These are phyloP conservation scores for Fusarium devonianum DNA, from an alignment of 2,329 filamentous ascomycete species.

Conservation along the genomic window DNA sequence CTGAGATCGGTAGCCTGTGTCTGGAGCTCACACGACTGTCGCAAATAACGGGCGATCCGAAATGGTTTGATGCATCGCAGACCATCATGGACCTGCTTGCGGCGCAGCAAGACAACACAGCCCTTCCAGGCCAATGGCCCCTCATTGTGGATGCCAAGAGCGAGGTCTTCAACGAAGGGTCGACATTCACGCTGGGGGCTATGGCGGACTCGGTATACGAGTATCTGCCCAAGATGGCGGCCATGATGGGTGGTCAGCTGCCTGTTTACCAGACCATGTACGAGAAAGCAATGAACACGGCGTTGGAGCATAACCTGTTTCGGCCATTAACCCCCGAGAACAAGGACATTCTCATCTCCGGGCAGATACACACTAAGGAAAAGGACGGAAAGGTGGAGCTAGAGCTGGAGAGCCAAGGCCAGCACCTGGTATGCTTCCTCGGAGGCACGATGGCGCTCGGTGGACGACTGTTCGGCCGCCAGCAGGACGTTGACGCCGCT, in stretches of 20 bases:
- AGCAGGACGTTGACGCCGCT: conserved; percentile 53
- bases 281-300: conserved; percentile 61
- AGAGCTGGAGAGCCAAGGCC: conserved; percentile 45
- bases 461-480: conserved; percentile 51
- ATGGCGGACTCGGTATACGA: conserved; percentile 71
- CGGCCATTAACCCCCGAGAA: conserved; percentile 65
- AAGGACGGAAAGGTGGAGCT: conserved; percentile 45
- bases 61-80: conserved; percentile 76
- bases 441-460: conserved; percentile 61
- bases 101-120: conserved; percentile 68
- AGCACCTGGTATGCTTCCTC: conserved; percentile 60
- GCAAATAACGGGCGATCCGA: conserved; percentile 74
- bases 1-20: conserved; percentile 68
- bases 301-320: conserved; percentile 66
- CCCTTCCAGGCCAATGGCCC: conserved; percentile 77
- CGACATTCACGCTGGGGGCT: conserved; percentile 58
- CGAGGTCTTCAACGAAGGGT: conserved; percentile 34
- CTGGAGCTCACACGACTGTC: conserved; percentile 77
- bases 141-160: conserved; percentile 36
- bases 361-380: conserved; percentile 40
- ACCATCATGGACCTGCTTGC: conserved; percentile 73
- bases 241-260: conserved; percentile 63
- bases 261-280: conserved; percentile 65
- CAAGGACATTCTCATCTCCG: conserved; percentile 63
- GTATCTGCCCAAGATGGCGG: conserved; percentile 90